Conservation (phyloP, 345 rosid species). For the Luvunga scandens region DNA sequence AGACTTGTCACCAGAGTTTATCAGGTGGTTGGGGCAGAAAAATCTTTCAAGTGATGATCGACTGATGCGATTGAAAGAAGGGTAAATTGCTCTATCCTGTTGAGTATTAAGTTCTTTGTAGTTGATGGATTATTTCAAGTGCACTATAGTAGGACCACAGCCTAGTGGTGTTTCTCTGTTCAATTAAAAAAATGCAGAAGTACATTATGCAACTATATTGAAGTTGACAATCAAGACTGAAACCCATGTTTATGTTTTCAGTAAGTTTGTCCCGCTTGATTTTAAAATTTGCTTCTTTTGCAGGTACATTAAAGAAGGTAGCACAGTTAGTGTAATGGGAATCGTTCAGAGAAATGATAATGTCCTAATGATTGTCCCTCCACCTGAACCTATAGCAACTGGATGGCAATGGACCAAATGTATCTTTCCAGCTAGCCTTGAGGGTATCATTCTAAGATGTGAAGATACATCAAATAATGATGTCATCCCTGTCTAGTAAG, state of each 20-base stretch:
- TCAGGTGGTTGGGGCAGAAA: conserved; percentile 82
- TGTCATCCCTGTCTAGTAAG: conserved; percentile 81
- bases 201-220: not conserved
- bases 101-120: not conserved
- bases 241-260: not conserved
- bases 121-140: not conserved
- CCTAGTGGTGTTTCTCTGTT: not conserved
- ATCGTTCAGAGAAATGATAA: conserved; percentile 93
- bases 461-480: conserved; percentile 90
- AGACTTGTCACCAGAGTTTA: conserved; percentile 72
- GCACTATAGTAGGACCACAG: not conserved
- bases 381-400: conserved; percentile 75
- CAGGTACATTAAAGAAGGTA: conserved; percentile 97
- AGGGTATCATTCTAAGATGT: conserved; percentile 91
- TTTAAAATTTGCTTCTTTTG: conserved; percentile 2
- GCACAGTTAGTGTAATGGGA: conserved; percentile 94
- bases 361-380: conserved; percentile 93
- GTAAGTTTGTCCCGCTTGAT: not conserved
- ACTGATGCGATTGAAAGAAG: conserved; percentile 84
- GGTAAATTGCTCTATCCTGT: conserved; percentile 44
- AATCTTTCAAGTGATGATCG: conserved; percentile 79
- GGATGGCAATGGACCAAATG: conserved; percentile 89
- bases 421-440: conserved; percentile 82
- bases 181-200: not conserved
- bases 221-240: not conserved